Conservation (phyloP, 129 eudicot genomes). For the Lactuca sativa region DNA sequence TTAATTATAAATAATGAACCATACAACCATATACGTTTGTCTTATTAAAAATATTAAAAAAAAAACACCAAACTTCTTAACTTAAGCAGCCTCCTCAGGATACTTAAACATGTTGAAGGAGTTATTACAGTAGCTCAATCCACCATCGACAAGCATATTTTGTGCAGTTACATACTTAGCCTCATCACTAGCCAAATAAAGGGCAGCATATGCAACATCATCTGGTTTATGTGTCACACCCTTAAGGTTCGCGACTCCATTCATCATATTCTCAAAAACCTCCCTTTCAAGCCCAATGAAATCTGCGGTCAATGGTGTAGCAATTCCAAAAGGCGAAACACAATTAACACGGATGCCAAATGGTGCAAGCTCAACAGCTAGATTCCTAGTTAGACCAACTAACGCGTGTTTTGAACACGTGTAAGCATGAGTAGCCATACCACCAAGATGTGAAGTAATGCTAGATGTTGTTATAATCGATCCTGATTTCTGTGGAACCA, state of each 20-base stretch:
- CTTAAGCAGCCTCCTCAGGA: background rate
- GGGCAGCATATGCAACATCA: background rate
- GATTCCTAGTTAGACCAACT: background rate
- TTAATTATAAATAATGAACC: too few species aligned
- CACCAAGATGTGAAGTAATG: background rate
- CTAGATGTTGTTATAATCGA: background rate
- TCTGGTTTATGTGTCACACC: background rate
- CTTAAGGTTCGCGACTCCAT: background rate
- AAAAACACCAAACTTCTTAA: too few species aligned
- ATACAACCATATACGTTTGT: too few species aligned
- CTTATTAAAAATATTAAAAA: too few species aligned
- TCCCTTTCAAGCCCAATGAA: conserved; percentile 20
- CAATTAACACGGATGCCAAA: conserved; percentile 54
- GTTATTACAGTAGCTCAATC: background rate
- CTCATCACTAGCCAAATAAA: background rate
- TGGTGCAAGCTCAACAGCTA: conserved; percentile 37
- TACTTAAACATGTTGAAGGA: too few species aligned
- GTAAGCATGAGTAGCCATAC: background rate
- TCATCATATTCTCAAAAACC: background rate
- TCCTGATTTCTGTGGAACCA: conserved; percentile 8
- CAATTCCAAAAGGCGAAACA: conserved; percentile 34
- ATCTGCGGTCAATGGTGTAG: conserved; percentile 24
- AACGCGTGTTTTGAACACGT: background rate
- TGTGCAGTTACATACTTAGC: background rate
- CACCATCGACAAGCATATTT: background rate